A percentile compares a stretch with the other conserved stretches of the same genome.
These are phyloP conservation scores for Lipomyces lipofer DNA, from an alignment of 805 yeast species.

Conservation along the genomic window DNA sequence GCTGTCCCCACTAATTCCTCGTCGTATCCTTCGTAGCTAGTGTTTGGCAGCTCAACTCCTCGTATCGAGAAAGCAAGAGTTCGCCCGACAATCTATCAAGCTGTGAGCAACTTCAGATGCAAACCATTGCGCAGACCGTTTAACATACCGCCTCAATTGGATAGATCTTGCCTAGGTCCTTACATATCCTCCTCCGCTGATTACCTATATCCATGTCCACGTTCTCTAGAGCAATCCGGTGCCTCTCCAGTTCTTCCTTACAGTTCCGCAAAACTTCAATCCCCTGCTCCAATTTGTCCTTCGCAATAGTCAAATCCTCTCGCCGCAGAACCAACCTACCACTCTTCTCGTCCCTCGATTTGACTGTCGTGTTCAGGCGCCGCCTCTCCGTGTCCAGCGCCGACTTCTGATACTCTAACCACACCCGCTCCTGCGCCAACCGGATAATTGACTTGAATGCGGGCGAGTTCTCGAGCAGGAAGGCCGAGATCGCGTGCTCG, in stretches of 20 bases:
- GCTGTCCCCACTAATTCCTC: constrained; percentile 41
- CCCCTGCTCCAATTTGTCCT: not conserved
- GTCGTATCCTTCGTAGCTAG: constrained; percentile 26
- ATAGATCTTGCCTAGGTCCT: constrained; percentile 35
- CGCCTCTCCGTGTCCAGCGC: constrained; percentile 12
- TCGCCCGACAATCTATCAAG: constrained; percentile 14
- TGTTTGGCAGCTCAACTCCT: constrained; percentile 39
- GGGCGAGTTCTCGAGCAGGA: constrained; percentile 3
- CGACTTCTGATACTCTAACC: constrained; percentile 11
- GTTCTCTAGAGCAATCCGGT: not conserved
- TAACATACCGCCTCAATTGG: constrained; percentile 38
- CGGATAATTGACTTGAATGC: constrained; percentile 13
- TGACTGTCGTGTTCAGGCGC: constrained; percentile 1
- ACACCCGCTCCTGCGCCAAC: constrained; percentile 9
- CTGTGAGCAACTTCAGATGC: constrained; percentile 3
- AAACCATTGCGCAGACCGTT: constrained; percentile 32
- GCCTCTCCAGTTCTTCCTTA: constrained; percentile 2
- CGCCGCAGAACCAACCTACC: constrained; percentile 12
- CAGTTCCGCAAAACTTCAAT: not conserved
- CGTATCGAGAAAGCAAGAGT: constrained; percentile 40
- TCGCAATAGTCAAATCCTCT: constrained; percentile 14
- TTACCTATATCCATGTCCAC: constrained; percentile 8
- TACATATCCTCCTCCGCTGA: constrained; percentile 36
- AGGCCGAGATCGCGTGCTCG: constrained; percentile 12
- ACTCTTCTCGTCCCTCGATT: constrained; percentile 8